phyloP scores from a whole-genome alignment of 306 rosid species.

The Quercus cerris region DNA sequence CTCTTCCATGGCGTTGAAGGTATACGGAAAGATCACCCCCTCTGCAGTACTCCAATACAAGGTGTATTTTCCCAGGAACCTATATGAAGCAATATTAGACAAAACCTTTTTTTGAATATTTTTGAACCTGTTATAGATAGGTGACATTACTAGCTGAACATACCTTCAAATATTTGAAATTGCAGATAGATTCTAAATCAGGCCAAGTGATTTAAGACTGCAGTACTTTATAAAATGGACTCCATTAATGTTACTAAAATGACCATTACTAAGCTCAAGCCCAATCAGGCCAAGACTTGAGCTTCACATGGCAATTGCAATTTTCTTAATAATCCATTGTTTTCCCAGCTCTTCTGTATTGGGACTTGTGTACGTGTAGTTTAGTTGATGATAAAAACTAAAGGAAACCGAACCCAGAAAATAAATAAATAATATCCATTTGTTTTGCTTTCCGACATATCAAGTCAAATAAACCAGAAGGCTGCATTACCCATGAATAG shows the following conservation, averaged over 20 bases:
- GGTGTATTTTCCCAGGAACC: conserved; percentile 96
- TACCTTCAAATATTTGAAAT: background rate
- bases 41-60: conserved; percentile 90
- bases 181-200: conserved; percentile 1
- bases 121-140: background rate
- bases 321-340: background rate
- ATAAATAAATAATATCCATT: background rate
- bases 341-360: background rate
- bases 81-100: conserved; percentile 30
- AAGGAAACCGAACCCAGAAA: conserved; percentile 12
- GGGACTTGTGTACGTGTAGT: background rate
- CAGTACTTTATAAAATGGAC: background rate
- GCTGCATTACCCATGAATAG: background rate
- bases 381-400: background rate
- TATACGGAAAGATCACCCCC: conserved; percentile 95
- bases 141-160: conserved; percentile 2
- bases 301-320: background rate
- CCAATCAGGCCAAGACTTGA: background rate
- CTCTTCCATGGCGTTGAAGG: conserved; percentile 82
- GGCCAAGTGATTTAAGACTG: conserved; percentile 8
- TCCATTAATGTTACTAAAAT: background rate
- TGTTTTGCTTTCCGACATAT: background rate
- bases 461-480: background rate
- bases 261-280: background rate
- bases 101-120: background rate